These are phyloP conservation scores for Dactylellina haptotyla DNA, from an alignment of 2,329 filamentous ascomycete genomes.

Conservation along the genomic window DNA sequence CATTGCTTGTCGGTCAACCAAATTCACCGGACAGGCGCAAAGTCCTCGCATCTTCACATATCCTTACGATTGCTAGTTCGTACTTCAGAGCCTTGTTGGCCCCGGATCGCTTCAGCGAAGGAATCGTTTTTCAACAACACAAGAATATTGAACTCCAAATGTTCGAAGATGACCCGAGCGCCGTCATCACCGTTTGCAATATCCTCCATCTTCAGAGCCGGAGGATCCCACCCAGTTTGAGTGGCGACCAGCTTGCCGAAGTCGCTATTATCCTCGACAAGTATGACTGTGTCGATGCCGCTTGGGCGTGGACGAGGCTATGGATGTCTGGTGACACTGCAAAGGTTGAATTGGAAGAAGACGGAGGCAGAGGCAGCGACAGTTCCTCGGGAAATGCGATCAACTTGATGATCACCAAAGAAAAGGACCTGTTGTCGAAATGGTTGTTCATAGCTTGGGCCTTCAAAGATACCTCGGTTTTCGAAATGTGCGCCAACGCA, in stretches of 20 bases:
- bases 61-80: slow-evolving; percentile 46
- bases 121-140: slow-evolving; percentile 46
- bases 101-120: slow-evolving; percentile 45
- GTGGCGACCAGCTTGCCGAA: slow-evolving; percentile 48
- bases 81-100: slow-evolving; percentile 48
- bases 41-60: slow-evolving; percentile 43
- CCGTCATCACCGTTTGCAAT: slow-evolving; percentile 48
- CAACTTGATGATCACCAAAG: slow-evolving; percentile 47
- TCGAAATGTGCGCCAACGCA: slow-evolving; percentile 45
- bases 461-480: slow-evolving; percentile 43
- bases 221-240: slow-evolving; percentile 36
- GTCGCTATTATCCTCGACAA: slow-evolving; percentile 52
- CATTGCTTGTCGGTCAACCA: slow-evolving; percentile 44
- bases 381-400: slow-evolving; percentile 23
- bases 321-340: slow-evolving; percentile 50
- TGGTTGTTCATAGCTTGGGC: slow-evolving; percentile 53
- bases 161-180: slow-evolving; percentile 50
- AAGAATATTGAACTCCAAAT: slow-evolving; percentile 51
- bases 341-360: slow-evolving; percentile 38
- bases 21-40: slow-evolving; percentile 35
- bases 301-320: slow-evolving; percentile 50
- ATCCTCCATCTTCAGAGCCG: slow-evolving; percentile 48
- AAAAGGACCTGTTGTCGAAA: slow-evolving; percentile 48
- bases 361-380: slow-evolving; percentile 21
- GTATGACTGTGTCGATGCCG: slow-evolving; percentile 52